Base-by-base conservation (phyloP, 2,329 filamentous ascomycete species). In the Microcera coccophila region DNA sequence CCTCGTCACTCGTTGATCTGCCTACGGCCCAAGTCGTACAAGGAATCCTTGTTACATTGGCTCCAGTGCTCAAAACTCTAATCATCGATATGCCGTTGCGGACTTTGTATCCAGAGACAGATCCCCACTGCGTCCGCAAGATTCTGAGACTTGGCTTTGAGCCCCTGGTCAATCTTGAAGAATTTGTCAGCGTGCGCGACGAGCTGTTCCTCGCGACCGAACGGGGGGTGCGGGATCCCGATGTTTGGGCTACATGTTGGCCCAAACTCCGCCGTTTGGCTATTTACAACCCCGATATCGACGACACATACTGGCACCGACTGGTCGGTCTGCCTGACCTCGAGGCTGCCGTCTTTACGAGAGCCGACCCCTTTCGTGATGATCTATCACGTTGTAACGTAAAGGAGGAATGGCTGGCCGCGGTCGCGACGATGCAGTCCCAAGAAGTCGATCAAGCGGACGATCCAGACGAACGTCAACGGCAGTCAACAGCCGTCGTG, bases 21-120 rank as follows among this genome's bases (percentile, higher is more conserved):
- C n/a, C n/a, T n/a, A n/a, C n/a, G n/a, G n/a, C n/a, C n/a, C n/a
- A n/a, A n/a, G n/a, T n/a, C n/a, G n/a, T n/a, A n/a, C n/a, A n/a
- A n/a, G n/a, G n/a, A n/a, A n/a, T n/a, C n/a, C n/a, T n/a, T n/a
- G n/a, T n/a, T n/a, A n/a, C n/a, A n/a, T n/a, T n/a, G n/a, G n/a
- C n/a, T n/a, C n/a, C n/a, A n/a, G n/a, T n/a, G n/a, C n/a, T n/a
- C n/a, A n/a, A n/a, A n/a, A n/a, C n/a, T n/a, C n/a, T n/a, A 1
- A 20, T 58, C 32, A 49, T 58, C 3, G 49, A 59, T 9, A 55
- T 59, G 44, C 55, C 56, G 1, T 21, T 59, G 3, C 42, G 48
- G 2, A 37, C 20, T 4, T 26, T 57, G 0, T 14, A 21, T 1
- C 47, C 49, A 8, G 8, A 14, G 2, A 2, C 49, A 1, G 39